phyloP scores from a whole-genome alignment of 1,139 yeast genomes.

The Tardiomyces depauwii region DNA sequence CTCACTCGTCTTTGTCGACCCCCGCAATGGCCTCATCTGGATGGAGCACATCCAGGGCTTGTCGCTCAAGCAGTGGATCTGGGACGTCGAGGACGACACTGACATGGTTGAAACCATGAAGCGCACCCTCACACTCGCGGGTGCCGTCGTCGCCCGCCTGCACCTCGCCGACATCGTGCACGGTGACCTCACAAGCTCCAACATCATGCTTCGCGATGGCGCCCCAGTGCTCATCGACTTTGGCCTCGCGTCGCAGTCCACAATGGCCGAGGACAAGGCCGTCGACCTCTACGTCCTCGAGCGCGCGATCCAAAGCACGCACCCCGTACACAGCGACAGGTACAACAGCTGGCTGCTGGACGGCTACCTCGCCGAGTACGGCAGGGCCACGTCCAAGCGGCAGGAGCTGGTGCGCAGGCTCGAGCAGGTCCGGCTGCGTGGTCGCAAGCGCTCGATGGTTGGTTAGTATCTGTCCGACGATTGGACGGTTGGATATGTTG shows the following conservation, averaged over 20 bases:
- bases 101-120: conserved; percentile 4
- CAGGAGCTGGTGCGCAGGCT: conserved; percentile 52
- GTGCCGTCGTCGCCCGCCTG: conserved; percentile 55
- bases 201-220: conserved; percentile 44
- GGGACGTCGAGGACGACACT: conserved; percentile 22
- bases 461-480: too few species aligned
- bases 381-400: conserved; percentile 25
- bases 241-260: conserved; percentile 75
- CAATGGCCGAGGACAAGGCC: conserved; percentile 82
- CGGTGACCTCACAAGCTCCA: conserved; percentile 92
- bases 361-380: conserved; percentile 42
- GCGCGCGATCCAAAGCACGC: conserved; percentile 84
- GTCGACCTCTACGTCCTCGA: conserved; percentile 92
- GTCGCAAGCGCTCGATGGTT: conserved; percentile 89
- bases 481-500: too few species aligned
- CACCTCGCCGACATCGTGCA: conserved; percentile 78
- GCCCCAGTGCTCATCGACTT: conserved; percentile 73
- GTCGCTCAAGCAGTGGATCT: conserved; percentile 26
- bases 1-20: conserved; percentile 56
- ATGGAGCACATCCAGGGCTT: conserved; percentile 58
- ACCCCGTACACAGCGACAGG: conserved; percentile 55
- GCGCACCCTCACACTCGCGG: conserved; percentile 29
- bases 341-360: conserved; percentile 63
- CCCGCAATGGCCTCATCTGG: conserved; percentile 74
- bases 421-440: conserved; percentile 80